Base-by-base conservation (phyloP, 208 protist genomes). In the Crithidia expoeki region DNA sequence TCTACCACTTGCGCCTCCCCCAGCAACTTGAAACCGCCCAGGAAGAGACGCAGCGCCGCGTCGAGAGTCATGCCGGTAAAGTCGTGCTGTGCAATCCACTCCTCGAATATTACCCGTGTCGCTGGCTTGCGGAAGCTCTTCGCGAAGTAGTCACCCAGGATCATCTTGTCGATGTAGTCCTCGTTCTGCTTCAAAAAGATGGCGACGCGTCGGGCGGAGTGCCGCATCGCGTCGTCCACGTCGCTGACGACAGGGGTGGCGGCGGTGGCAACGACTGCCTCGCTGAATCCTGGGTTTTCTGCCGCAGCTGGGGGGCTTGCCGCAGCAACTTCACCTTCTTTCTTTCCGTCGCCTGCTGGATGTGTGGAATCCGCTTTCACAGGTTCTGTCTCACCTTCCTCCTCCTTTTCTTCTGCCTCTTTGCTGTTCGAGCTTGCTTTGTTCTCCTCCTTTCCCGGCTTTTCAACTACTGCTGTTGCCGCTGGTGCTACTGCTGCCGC, bases 1-100 rank as follows among this genome's bases (percentile, higher is more conserved):
- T 95, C 89, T 52, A 95, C 89, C 27, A 94, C 83, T 59, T 94
- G 86, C 33, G 88, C 89, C 76, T 94, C 88, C 10, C 89, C 89
- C 16, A 94, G 72, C 32, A 95, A 75, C 68, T 94, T 94, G 69
- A 96, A 95, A 12, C 86, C 89, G 21, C 88, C 89, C 5, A 96
- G 82, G 72, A 94, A 96, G 21, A 88, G 70, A 16, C 92, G 75
- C 44, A 96, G 76, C 10, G 92, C 92, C 40, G 86, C 86, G 68
- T 96, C 89, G 30, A 96, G 69, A 12, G 76, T 80, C 72, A 92
- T 69, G n/a, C 70, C 79, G 12, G 68, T 52, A 67, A 96, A 96
- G 55, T 93, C 80, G 76, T 96, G 86, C 49, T 88, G 69, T 27
- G 79, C 68, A 59, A 96, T 93, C 87, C 88, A 96, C 67, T 83